phyloP scores from a whole-genome alignment of 2,329 filamentous ascomycete genomes.

The Xylariomycetidae sp. region DNA sequence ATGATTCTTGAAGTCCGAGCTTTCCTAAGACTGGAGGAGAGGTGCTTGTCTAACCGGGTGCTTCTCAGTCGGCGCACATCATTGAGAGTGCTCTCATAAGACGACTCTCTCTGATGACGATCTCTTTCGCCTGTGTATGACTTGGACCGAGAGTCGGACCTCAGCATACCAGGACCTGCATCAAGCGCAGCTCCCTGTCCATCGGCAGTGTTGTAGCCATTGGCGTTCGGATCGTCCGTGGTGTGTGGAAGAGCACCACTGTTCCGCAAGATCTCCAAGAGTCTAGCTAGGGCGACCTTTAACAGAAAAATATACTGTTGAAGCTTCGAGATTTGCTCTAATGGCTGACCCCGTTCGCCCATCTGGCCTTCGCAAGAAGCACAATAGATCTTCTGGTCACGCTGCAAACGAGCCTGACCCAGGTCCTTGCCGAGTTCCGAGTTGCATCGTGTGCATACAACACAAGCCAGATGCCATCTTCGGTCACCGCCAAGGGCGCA shows the following conservation, averaged over 20 bases:
- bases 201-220: slow-evolving; percentile 60
- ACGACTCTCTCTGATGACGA: slow-evolving; percentile 60
- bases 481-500: slow-evolving; percentile 70
- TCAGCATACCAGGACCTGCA: slow-evolving; percentile 47
- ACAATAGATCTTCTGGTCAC: slow-evolving; percentile 67
- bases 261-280: slow-evolving; percentile 79
- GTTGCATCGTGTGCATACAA: slow-evolving; percentile 63
- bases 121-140: slow-evolving; percentile 63
- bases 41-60: slow-evolving; percentile 86
- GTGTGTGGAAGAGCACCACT: slow-evolving; percentile 75
- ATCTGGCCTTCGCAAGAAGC: slow-evolving; percentile 54
- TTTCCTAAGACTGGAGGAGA: slow-evolving; percentile 88
- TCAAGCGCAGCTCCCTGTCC: slow-evolving; percentile 50
- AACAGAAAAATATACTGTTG: slow-evolving; percentile 93
- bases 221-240: slow-evolving; percentile 64
- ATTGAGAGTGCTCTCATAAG: slow-evolving; percentile 91
- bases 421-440: slow-evolving; percentile 63
- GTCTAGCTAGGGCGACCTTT: slow-evolving; percentile 80
- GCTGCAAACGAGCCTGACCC: slow-evolving; percentile 65
- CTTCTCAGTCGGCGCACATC: slow-evolving; percentile 89
- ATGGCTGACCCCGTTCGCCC: slow-evolving; percentile 45
- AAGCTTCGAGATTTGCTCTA: slow-evolving; percentile 75
- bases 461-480: slow-evolving; percentile 79
- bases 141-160: slow-evolving; percentile 65
- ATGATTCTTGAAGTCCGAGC: slow-evolving; percentile 88